Percentiles rank a stretch among this genome's conserved stretches.
These are phyloP conservation scores for Exophiala lecanii-corni DNA, from an alignment of 2,329 filamentous ascomycete genomes.

Conservation along the genomic window DNA sequence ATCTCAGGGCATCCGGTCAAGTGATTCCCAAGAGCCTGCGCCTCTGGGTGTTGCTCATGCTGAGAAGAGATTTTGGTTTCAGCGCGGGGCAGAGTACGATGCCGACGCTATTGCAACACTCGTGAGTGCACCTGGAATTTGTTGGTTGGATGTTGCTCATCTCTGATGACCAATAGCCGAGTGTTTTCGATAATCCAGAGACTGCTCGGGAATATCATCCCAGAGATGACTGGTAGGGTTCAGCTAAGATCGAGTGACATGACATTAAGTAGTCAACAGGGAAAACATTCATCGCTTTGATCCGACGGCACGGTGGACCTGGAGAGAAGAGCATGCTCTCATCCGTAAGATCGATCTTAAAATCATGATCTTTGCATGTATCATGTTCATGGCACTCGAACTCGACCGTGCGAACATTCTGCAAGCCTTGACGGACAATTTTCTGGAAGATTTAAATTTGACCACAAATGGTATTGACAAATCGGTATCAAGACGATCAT, in stretches of 20 bases:
- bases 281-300: background rate
- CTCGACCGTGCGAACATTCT: conserved; percentile 55
- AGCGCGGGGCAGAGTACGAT: conserved; percentile 25
- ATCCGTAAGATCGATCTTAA: background rate
- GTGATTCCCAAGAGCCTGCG: background rate
- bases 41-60: conserved; percentile 21
- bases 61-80: conserved; percentile 31
- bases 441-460: conserved; percentile 42
- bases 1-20: background rate
- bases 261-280: no score
- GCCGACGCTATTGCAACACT: conserved; percentile 29
- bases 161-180: conserved; percentile 30
- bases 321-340: background rate
- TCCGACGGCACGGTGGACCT: background rate
- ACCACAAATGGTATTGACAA: conserved; percentile 29
- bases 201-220: conserved; percentile 34
- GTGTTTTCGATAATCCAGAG: conserved; percentile 44
- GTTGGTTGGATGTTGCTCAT: no score
- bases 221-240: conserved; percentile 24
- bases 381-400: conserved; percentile 53
- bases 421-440: conserved; percentile 55
- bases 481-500: no score
- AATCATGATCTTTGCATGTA: background rate
- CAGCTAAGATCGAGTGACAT: no score
- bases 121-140: no score